phyloP scores from a whole-genome alignment of 495 filamentous ascomycete genomes.

The Aspergillus sclerotioniger region DNA sequence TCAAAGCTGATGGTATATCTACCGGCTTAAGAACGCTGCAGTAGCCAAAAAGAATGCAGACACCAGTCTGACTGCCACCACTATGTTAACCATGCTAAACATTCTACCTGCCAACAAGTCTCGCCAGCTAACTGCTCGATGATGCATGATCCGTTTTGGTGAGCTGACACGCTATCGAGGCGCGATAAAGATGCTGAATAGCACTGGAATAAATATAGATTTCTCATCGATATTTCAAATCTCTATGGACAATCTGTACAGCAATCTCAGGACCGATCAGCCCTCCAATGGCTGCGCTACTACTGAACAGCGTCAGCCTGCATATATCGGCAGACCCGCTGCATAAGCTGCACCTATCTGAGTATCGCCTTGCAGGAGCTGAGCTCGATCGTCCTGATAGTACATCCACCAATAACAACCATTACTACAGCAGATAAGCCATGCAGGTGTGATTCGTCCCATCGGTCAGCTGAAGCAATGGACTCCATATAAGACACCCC shows the following conservation, averaged over 20 bases:
- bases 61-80: too few relatives aligned
- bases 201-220: too few relatives aligned
- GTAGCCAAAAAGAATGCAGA: too few relatives aligned
- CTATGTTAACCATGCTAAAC: too few relatives aligned
- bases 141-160: background rate
- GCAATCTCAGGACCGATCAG: background rate
- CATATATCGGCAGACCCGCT: background rate
- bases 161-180: background rate
- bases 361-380: background rate
- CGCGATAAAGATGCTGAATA: background rate
- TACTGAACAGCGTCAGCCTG: background rate
- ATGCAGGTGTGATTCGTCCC: slow-evolving; percentile 2
- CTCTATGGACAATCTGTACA: background rate
- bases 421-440: background rate
- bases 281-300: background rate
- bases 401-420: background rate
- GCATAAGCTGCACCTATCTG: background rate
- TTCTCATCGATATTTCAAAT: background rate
- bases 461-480: background rate
- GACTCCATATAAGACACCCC: background rate
- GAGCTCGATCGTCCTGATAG: background rate
- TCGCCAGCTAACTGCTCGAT: too few relatives aligned
- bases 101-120: too few relatives aligned
- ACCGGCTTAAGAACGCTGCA: too few relatives aligned
- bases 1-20: too few relatives aligned